These are phyloP conservation scores for Phytophthora brassicae DNA, from an alignment of 352 stramenopile genomes.

Conservation along the genomic window DNA sequence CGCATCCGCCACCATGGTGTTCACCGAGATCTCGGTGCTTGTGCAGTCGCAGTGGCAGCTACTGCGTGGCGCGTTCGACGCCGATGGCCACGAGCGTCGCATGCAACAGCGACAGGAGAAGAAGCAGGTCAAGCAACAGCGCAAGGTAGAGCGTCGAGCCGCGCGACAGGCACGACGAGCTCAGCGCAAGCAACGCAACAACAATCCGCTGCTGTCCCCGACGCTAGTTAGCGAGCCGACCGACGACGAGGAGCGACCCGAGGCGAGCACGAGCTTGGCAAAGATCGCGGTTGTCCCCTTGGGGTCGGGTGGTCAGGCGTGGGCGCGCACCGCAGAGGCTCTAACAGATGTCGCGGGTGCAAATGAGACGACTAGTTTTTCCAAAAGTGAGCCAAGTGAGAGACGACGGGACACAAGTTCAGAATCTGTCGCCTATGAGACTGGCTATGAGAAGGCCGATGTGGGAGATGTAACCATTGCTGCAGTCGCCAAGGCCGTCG, in stretches of 20 bases:
- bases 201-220: slow-evolving; percentile 15
- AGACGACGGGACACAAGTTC: slow-evolving; percentile 16
- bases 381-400: slow-evolving; percentile 25
- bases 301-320: slow-evolving; percentile 5
- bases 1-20: slow-evolving; percentile 31
- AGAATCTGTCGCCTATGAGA: slow-evolving; percentile 20
- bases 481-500: slow-evolving; percentile 11
- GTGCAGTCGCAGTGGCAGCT: slow-evolving; percentile 38
- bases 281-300: slow-evolving; percentile 6
- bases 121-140: slow-evolving; percentile 41
- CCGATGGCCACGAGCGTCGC: slow-evolving; percentile 22
- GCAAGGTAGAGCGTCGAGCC: slow-evolving; percentile 27
- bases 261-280: slow-evolving; percentile 8
- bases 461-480: slow-evolving; percentile 10
- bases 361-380: slow-evolving; percentile 20
- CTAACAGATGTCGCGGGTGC: slow-evolving; percentile 16
- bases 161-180: slow-evolving; percentile 30
- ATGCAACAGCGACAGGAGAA: slow-evolving; percentile 33
- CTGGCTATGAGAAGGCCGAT: slow-evolving; percentile 4
- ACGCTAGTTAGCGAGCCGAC: slow-evolving; percentile 22
- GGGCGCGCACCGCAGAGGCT: slow-evolving; percentile 21
- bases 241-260: slow-evolving; percentile 21
- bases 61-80: slow-evolving; percentile 28
- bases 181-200: slow-evolving; percentile 23
- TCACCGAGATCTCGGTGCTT: slow-evolving; percentile 37